These are phyloP conservation scores for Solanum lycopersicoides DNA, from an alignment of 257 asterid species.

Conservation along the genomic window DNA sequence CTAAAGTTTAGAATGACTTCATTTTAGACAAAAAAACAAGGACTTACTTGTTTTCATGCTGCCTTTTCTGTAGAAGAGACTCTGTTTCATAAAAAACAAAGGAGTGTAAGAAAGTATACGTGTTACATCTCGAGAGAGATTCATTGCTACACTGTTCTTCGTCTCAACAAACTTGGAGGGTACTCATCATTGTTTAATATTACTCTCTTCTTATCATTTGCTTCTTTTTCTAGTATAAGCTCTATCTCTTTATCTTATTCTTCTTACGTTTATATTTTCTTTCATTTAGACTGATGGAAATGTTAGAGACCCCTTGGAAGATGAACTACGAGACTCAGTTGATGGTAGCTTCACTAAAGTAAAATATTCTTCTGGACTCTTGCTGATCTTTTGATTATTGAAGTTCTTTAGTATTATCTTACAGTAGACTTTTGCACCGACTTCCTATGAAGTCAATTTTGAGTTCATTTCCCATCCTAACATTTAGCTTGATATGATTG, in stretches of 20 bases:
- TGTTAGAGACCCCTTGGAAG: conserved; percentile 37
- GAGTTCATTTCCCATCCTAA: no score
- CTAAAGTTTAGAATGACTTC: no score
- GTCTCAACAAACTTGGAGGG: conserved; percentile 55
- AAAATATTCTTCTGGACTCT: no score
- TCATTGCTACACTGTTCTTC: conserved; percentile 40
- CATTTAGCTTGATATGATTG: no score
- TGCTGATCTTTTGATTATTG: no score
- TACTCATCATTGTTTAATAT: conserved; percentile 1
- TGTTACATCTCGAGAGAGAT: conserved; percentile 49
- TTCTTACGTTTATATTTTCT: background rate
- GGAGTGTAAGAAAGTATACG: conserved; percentile 38
- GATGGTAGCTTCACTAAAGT: conserved; percentile 61
- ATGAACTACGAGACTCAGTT: conserved; percentile 23
- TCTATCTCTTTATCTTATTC: background rate
- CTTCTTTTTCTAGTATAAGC: background rate
- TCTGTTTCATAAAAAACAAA: conserved; percentile 61
- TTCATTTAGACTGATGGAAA: conserved; percentile 53
- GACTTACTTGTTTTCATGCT: background rate
- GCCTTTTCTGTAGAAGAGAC: conserved; percentile 28
- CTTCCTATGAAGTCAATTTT: no score
- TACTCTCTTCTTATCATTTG: background rate
- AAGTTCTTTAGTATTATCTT: no score
- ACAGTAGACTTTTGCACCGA: no score
- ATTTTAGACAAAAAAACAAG: background rate